Evolutionary conservation across 306 rosid genomes (phyloP), one percentile per base, ranked within the genome.

Genomic region (Ormosia emarginata): DNA sequence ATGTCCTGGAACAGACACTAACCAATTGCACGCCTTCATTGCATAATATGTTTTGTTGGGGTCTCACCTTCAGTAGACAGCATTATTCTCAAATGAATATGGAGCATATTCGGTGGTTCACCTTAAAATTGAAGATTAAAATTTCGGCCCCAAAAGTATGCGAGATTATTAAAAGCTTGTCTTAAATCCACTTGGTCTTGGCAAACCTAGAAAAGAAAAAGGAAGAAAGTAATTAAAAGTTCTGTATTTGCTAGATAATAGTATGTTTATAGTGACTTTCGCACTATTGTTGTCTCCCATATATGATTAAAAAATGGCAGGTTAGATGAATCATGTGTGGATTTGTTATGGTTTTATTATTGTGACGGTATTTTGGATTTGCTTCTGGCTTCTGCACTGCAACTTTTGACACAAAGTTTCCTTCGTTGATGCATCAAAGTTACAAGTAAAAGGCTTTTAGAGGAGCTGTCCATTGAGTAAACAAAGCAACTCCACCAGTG

Each of bases 331-430:
- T 49, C 73, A 61, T 80, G 74, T 77, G 57, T 36, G 52, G 71
- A 81, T 30, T 79, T 78, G 65, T 53, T 34, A 14, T 69, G 65
- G 47, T 56, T 58, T 74, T 74, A 47, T 79, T 56, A 57, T 67
- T 63, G 84, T 32, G 69, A 57, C 24, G 71, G 79, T 74, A 49
- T 72, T 81, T 70, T 83, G 69, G 78, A 71, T 75, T 61, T 61
- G 75, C 69, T 77, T 24, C 67, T 66, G 84, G 76, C 53, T 71
- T 69, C 49, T 84, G 82, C 86, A 46, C 30, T 55, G 81, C 78
- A 79, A 67, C 86, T 80, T 87, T 85, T 86, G 90, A 77, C 80
- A 67, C 80, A 83, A 86, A 87, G 85, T 83, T 84, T 74, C 86
- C 88, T 86, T 77, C 17, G 32, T 73, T 68, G 80, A 67, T 53